A percentile compares a stretch with the other conserved stretches of the same genome.
phyloP scores from a whole-genome alignment of 2,329 filamentous ascomycete species.

The Colletotrichum liriopes region DNA sequence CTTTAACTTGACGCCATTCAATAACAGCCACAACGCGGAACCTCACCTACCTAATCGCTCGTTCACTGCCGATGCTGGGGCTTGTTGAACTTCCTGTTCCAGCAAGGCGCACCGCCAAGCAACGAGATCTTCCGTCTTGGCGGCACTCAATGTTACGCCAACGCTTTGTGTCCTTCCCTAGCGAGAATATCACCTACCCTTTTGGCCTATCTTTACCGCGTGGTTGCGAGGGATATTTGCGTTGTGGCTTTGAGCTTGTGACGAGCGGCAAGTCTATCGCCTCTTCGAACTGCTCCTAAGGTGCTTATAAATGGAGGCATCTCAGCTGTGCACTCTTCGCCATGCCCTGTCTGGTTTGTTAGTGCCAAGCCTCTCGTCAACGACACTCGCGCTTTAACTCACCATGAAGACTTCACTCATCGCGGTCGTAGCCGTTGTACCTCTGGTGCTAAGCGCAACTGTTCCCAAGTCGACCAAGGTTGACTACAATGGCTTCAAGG shows the following conservation, averaged over 20 bases:
- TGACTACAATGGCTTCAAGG: conserved; percentile 43
- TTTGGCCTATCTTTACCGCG: neutral
- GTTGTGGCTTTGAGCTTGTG: too few species aligned
- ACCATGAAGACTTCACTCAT: conserved; percentile 36
- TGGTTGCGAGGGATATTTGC: neutral
- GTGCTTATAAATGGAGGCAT: conserved; percentile 4
- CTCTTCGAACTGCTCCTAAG: neutral
- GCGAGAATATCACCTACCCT: conserved; percentile 28
- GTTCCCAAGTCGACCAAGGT: conserved; percentile 30
- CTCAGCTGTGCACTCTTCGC: neutral
- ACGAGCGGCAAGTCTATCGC: neutral
- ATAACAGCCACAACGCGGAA: neutral
- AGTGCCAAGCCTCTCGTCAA: neutral
- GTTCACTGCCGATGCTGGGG: neutral
- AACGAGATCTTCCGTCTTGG: conserved; percentile 29
- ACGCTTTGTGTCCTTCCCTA: neutral
- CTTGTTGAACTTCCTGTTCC: conserved; percentile 20
- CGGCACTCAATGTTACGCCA: conserved; percentile 16
- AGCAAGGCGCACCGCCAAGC: conserved; percentile 26
- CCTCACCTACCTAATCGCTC: neutral
- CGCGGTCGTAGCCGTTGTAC: conserved; percentile 2
- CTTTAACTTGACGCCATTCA: neutral
- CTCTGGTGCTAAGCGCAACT: conserved; percentile 14
- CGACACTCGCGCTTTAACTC: neutral
- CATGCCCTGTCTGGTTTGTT: neutral